Evolutionary conservation across 345 rosid genomes (phyloP).

Genomic region (Euphorbia lathyris): DNA sequence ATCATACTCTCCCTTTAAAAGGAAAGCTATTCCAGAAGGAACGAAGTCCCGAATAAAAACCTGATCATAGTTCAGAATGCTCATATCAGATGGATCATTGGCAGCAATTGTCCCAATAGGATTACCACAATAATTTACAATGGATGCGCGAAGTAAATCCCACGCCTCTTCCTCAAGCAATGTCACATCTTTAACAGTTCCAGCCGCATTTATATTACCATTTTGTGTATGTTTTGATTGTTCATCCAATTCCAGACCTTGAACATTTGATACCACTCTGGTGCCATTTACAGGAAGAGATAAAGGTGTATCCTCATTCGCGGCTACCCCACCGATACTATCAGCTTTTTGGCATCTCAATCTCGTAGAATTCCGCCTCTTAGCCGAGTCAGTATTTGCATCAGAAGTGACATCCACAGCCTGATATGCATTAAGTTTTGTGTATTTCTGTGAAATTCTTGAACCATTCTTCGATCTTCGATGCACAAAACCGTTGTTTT

Average conservation of each 20-base stretch:
- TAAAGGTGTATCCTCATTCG: slow-evolving; percentile 22
- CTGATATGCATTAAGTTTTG: slow-evolving; percentile 13
- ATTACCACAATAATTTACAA: slow-evolving; percentile 29
- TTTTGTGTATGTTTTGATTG: not conserved
- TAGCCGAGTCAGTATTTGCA: too few species aligned
- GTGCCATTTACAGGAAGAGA: slow-evolving; percentile 1
- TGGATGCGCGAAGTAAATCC: slow-evolving; percentile 23
- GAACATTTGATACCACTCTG: not conserved
- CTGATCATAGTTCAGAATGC: slow-evolving; percentile 30
- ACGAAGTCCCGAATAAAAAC: slow-evolving; percentile 93
- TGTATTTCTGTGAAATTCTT: slow-evolving; percentile 13
- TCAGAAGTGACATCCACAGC: not conserved
- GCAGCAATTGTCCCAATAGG: slow-evolving; percentile 37
- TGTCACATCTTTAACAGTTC: not conserved
- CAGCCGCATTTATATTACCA: slow-evolving; percentile 1
- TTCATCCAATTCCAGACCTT: slow-evolving; percentile 1
- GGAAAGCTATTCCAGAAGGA: slow-evolving; percentile 91
- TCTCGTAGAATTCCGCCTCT: slow-evolving; percentile 20
- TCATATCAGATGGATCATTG: slow-evolving; percentile 22
- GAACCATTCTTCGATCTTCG: slow-evolving; percentile 14
- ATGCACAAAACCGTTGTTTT: slow-evolving; percentile 19
- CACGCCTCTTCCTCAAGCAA: slow-evolving; percentile 28
- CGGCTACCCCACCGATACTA: slow-evolving; percentile 27
- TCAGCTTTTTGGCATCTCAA: slow-evolving; percentile 49
- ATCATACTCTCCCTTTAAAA: slow-evolving; percentile 87